These are phyloP conservation scores for Ogataea nonfermentans DNA, from an alignment of 805 yeast genomes.

Conservation along the genomic window DNA sequence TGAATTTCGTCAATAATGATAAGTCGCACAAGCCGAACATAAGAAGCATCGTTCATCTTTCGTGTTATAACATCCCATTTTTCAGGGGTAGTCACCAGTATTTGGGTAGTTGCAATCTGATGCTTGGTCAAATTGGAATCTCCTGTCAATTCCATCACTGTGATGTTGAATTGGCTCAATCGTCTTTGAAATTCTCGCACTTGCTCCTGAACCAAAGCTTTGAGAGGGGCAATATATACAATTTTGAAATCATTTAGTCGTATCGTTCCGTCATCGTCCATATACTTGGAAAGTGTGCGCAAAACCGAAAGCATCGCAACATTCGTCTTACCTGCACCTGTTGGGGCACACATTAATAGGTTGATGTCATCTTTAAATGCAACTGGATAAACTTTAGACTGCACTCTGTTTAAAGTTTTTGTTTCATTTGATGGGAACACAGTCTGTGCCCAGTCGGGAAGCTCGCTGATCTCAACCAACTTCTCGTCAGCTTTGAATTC, in stretches of 20 bases:
- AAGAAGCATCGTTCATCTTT: conserved; percentile 66
- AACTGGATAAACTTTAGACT: conserved; percentile 75
- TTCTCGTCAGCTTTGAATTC: conserved; percentile 35
- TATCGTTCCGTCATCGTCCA: conserved; percentile 50
- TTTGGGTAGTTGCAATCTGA: conserved; percentile 75
- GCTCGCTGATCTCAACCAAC: conserved; percentile 53
- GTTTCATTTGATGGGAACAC: conserved; percentile 74
- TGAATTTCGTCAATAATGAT: conserved; percentile 91
- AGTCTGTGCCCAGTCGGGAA: conserved; percentile 80
- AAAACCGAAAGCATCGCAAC: conserved; percentile 86
- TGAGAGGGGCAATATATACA: conserved; percentile 88
- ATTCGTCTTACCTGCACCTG: conserved; percentile 98
- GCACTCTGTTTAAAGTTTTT: conserved; percentile 70
- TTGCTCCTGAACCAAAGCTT: conserved; percentile 94
- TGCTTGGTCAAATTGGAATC: conserved; percentile 74
- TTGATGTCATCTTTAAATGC: conserved; percentile 75
- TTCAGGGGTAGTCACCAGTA: conserved; percentile 92
- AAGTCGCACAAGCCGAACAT: conserved; percentile 61
- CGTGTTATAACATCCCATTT: conserved; percentile 97
- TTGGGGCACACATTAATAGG: conserved; percentile 89
- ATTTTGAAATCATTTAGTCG: conserved; percentile 61
- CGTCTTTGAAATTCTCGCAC: conserved; percentile 80
- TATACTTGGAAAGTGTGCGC: conserved; percentile 54
- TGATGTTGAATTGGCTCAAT: conserved; percentile 59
- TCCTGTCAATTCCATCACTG: conserved; percentile 87